These are phyloP conservation scores for Mucor mucedo DNA, from an alignment of 371 early-diverging fungal species.

Conservation along the genomic window DNA sequence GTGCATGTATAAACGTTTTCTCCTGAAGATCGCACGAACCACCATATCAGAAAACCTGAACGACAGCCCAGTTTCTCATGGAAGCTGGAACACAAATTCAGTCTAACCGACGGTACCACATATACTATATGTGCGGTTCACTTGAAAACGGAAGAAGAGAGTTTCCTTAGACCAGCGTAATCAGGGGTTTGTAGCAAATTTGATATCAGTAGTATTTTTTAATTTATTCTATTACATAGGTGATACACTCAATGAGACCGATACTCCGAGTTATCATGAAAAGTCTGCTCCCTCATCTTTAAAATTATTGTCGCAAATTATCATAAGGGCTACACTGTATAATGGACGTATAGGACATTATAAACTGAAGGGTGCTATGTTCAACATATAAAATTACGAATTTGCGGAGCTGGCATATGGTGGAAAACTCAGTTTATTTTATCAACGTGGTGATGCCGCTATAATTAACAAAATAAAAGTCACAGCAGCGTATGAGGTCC, in stretches of 20 bases:
- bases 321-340: background rate
- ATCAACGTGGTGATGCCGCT: background rate
- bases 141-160: too few relatives aligned
- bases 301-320: slow-evolving; percentile 9
- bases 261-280: slow-evolving; percentile 9
- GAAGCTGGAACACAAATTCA: background rate
- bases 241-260: background rate
- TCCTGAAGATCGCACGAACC: slow-evolving; percentile 1
- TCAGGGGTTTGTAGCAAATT: too few relatives aligned
- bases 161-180: too few relatives aligned
- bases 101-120: too few relatives aligned
- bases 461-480: background rate
- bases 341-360: slow-evolving; percentile 10
- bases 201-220: too few relatives aligned
- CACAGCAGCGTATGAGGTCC: background rate
- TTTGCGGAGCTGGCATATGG: slow-evolving; percentile 14
- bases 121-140: too few relatives aligned
- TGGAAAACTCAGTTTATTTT: slow-evolving; percentile 6
- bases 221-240: too few relatives aligned
- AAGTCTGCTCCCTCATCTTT: slow-evolving; percentile 2
- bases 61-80: background rate
- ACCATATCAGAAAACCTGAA: background rate
- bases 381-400: slow-evolving; percentile 6
- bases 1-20: slow-evolving; percentile 4
- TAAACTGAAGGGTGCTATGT: background rate